Percentiles rank a stretch among this genome's conserved stretches.
phyloP scores from a whole-genome alignment of 768 basidiomycete species.

The Mrakia blollopis region DNA sequence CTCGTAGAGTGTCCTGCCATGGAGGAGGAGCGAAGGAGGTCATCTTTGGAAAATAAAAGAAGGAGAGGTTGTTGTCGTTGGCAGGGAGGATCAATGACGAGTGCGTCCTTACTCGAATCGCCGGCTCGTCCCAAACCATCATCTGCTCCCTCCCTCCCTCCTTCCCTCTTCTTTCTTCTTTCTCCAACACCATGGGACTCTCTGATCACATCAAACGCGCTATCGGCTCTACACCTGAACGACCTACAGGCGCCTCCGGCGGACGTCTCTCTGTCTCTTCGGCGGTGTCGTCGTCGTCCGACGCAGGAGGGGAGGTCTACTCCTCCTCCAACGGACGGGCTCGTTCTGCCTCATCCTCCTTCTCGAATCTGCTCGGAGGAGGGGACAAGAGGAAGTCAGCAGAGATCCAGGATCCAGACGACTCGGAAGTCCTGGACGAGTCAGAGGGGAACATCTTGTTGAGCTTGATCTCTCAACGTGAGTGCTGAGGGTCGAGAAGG shows the following conservation, averaged over 20 bases:
- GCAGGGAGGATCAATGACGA: background rate
- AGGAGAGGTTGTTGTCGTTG: background rate
- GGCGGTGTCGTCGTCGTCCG: background rate
- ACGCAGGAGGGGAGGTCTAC: background rate
- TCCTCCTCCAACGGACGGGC: background rate
- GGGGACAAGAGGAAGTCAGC: constrained; percentile 70
- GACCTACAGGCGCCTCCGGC: background rate
- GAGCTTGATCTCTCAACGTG: constrained; percentile 80
- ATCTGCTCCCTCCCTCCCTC: background rate
- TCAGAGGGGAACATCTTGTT: constrained; percentile 86
- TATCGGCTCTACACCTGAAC: constrained; percentile 14
- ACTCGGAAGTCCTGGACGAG: constrained; percentile 88
- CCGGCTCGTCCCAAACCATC: background rate
- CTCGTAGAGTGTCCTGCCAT: constrained; percentile 38
- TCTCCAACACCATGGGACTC: constrained; percentile 21
- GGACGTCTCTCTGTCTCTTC: constrained; percentile 9
- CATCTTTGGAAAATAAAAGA: background rate
- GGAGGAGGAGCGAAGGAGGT: background rate
- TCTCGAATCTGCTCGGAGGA: constrained; percentile 1
- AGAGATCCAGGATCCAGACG: constrained; percentile 55
- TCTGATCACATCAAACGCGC: constrained; percentile 24
- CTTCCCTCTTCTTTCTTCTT: background rate
- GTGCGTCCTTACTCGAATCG: background rate
- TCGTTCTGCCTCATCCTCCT: constrained; percentile 15
- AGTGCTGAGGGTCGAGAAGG: constrained; percentile 46